phyloP scores from a whole-genome alignment of 768 basidiomycete genomes.

The Clitopilus hobsonii region DNA sequence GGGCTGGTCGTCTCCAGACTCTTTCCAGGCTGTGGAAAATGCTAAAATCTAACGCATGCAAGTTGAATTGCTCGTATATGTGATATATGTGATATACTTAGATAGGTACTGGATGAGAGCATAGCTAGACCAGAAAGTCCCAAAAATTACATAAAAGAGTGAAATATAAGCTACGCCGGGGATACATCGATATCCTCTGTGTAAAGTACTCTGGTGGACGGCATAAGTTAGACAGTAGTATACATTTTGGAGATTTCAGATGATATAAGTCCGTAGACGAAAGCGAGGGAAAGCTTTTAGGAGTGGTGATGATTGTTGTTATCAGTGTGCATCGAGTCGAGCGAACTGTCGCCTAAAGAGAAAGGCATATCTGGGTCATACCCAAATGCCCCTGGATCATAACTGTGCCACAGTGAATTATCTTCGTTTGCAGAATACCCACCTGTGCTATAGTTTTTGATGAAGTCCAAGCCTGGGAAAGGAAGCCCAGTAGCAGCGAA shows the following conservation, averaged over 20 bases:
- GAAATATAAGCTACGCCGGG: neutral
- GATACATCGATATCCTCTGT: neutral
- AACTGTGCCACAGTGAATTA: slow-evolving; percentile 54
- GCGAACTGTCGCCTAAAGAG: slow-evolving; percentile 39
- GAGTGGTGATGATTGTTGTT: slow-evolving; percentile 17
- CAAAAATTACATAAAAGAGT: neutral
- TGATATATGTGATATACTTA: too few relatives aligned
- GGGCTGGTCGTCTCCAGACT: neutral
- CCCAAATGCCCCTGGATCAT: slow-evolving; percentile 71
- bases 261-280: too few relatives aligned
- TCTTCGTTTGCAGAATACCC: slow-evolving; percentile 43
- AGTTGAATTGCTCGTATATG: neutral
- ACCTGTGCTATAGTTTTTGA: slow-evolving; percentile 68
- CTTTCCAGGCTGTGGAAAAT: neutral
- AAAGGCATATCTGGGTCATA: slow-evolving; percentile 78
- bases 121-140: neutral
- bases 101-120: neutral
- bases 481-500: slow-evolving; percentile 76
- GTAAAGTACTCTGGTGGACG: neutral
- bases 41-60: neutral
- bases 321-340: slow-evolving; percentile 21
- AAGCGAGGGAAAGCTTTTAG: neutral
- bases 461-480: slow-evolving; percentile 79
- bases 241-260: neutral
- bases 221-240: neutral